Evolutionary conservation across 2,329 filamentous ascomycete genomes (phyloP).

Genomic region (Trichoderma hamatum): DNA sequence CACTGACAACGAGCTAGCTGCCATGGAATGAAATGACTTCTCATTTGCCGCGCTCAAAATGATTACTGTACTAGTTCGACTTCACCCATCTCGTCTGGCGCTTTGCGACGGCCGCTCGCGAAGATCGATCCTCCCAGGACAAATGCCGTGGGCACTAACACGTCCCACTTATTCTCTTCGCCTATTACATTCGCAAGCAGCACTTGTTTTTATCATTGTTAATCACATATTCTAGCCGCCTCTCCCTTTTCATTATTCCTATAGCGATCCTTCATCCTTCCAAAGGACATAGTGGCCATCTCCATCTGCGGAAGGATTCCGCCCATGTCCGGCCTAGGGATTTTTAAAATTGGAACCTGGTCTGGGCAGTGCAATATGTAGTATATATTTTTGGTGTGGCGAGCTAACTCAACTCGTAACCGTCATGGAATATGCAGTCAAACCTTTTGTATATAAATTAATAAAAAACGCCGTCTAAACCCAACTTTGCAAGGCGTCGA

Average conservation of each 20-base stretch:
- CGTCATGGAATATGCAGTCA: not conserved
- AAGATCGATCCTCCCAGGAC: not conserved
- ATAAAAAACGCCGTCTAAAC: not conserved
- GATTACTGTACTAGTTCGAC: not conserved
- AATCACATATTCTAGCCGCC: not conserved
- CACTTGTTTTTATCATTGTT: not conserved
- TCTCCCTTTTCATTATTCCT: not conserved
- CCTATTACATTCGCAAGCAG: not conserved
- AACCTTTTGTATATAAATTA: not conserved
- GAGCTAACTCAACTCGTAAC: not conserved
- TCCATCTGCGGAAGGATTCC: not conserved
- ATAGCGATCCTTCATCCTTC: conserved; percentile 13
- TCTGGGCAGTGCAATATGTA: not conserved
- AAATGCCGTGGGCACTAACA: not conserved
- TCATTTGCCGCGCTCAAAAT: not conserved
- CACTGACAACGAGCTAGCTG: not conserved
- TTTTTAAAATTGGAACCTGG: not conserved
- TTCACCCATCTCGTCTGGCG: not conserved
- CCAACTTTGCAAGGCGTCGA: conserved; percentile 2
- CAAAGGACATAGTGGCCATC: not conserved
- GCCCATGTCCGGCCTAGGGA: not conserved
- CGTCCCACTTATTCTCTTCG: not conserved
- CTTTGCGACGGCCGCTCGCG: conserved; percentile 6
- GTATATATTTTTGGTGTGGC: not conserved
- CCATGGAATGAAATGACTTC: not conserved